A percentile compares a stretch with the other conserved stretches of the same genome.
These are phyloP conservation scores for Exophiala calicioides DNA, from an alignment of 2,329 filamentous ascomycete species.

Conservation along the genomic window DNA sequence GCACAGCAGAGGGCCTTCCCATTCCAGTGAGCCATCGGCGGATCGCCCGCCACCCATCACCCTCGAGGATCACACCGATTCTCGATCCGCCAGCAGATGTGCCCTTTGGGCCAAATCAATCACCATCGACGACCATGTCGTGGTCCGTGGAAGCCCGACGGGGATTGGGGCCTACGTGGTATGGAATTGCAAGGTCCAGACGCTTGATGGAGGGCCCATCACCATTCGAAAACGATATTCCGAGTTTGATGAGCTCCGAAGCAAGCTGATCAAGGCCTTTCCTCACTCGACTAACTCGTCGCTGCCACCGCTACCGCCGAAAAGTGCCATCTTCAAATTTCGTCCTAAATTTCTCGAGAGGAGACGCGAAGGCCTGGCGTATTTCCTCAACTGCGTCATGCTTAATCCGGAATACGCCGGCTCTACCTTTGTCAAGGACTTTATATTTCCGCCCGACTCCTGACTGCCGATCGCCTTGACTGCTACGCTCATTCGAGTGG, in stretches of 20 bases:
- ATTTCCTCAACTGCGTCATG: constrained; percentile 91
- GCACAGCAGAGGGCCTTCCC: constrained; percentile 44
- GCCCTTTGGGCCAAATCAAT: constrained; percentile 65
- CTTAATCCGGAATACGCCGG: constrained; percentile 92
- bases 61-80: constrained; percentile 64
- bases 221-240: constrained; percentile 72
- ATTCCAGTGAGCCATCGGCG: constrained; percentile 42
- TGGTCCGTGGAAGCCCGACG: constrained; percentile 53
- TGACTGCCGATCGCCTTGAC: no score
- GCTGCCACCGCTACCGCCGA: constrained; percentile 85
- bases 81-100: constrained; percentile 54
- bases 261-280: constrained; percentile 74
- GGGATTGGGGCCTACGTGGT: constrained; percentile 87
- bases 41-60: constrained; percentile 54
- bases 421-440: constrained; percentile 87
- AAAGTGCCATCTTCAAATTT: constrained; percentile 81
- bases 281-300: constrained; percentile 68
- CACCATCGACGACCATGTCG: constrained; percentile 61
- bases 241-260: constrained; percentile 83
- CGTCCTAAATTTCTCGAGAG: constrained; percentile 82
- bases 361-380: constrained; percentile 77
- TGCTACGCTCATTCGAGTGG: no score
- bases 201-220: constrained; percentile 66
- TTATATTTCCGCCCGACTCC: constrained; percentile 62
- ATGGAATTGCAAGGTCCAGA: constrained; percentile 88